Base-by-base conservation (phyloP, 306 rosid genomes). In the Comarum palustre region DNA sequence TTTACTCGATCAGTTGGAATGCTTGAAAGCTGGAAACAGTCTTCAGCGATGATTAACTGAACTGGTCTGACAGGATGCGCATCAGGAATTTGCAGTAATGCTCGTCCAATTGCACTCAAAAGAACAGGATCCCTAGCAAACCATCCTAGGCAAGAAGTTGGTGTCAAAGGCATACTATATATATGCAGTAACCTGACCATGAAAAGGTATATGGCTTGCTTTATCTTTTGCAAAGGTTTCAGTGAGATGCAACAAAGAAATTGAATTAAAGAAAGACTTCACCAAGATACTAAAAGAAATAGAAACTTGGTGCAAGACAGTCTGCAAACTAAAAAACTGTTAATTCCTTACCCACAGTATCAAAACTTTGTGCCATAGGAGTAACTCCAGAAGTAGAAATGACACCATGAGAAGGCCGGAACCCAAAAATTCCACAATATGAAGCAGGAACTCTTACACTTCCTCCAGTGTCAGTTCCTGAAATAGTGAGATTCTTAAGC, bases 381-480 rank as follows among this genome's bases (percentile, higher is more conserved):
- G 64, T 78, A 59, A 89, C 96, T 77, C 96, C 95, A 13, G 82
- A 68, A 73, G 79, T 79, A 59, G 93, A 84, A 82, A 94, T 51
- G 75, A 75, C 78, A 66, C 76, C 92, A 58, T 87, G 97, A 69
- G 99, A 89, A 72, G 99, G 96, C 69, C 97, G 90, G 71, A 94
- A 88, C 55, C 99, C 99, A 31, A 89, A 86, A 83, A 89, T 88
- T 77, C 99, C 92, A 80, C 99, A 94, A 55, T 88, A 86, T 1
- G 99, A 87, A 70, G 99, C 92, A 20, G 97, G 97, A 57, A 91
- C 87, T 83, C 99, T 91, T 36, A 94, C 87, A 82, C 99, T 94
- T 68, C 89, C 99, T 71, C 96, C 99, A 2, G 97, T 94, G 67
- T 94, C 97, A 19, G 97, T 88, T 84, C 99, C 99, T 94, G 77